Conservation (phyloP, 108 stramenopile species). For the Epithemia pelagica region DNA sequence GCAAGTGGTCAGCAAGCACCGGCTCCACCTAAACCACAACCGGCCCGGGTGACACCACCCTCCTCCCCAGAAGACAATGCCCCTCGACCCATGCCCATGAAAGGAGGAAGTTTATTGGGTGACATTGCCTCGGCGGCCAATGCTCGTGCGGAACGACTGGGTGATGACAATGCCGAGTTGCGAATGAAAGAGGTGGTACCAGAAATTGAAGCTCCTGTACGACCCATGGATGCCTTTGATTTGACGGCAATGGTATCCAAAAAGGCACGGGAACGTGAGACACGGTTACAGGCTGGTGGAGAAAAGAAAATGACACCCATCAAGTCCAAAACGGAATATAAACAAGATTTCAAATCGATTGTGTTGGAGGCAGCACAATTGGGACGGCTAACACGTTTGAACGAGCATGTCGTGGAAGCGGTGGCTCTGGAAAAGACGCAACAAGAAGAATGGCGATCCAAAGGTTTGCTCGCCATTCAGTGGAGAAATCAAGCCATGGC, state of each 20-base stretch:
- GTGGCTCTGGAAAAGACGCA: slow-evolving; percentile 10
- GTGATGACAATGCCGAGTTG: background rate
- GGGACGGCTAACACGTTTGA: slow-evolving; percentile 11
- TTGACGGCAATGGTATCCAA: slow-evolving; percentile 12
- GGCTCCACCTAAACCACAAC: background rate
- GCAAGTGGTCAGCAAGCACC: background rate
- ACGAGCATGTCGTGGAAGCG: slow-evolving; percentile 10
- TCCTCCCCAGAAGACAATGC: too few relatives aligned
- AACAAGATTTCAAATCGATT: slow-evolving; percentile 7
- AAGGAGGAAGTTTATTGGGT: background rate
- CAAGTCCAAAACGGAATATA: slow-evolving; percentile 8
- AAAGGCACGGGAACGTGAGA: slow-evolving; percentile 8
- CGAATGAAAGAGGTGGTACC: slow-evolving; percentile 5
- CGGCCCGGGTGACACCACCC: background rate
- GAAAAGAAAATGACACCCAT: slow-evolving; percentile 12
- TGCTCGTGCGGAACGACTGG: slow-evolving; percentile 3
- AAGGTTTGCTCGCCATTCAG: slow-evolving; percentile 13
- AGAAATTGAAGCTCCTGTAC: background rate
- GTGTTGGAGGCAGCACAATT: slow-evolving; percentile 6
- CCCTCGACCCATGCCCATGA: background rate
- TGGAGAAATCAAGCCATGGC: slow-evolving; percentile 11
- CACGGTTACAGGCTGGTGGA: slow-evolving; percentile 6
- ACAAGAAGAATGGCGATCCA: slow-evolving; percentile 8
- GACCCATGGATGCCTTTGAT: slow-evolving; percentile 1
- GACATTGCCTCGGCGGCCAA: slow-evolving; percentile 7